A percentile compares a stretch with the other conserved stretches of the same genome.
Evolutionary conservation across 176 grass and related monocot genomes (phyloP).

Genomic region (Zizania latifolia): DNA sequence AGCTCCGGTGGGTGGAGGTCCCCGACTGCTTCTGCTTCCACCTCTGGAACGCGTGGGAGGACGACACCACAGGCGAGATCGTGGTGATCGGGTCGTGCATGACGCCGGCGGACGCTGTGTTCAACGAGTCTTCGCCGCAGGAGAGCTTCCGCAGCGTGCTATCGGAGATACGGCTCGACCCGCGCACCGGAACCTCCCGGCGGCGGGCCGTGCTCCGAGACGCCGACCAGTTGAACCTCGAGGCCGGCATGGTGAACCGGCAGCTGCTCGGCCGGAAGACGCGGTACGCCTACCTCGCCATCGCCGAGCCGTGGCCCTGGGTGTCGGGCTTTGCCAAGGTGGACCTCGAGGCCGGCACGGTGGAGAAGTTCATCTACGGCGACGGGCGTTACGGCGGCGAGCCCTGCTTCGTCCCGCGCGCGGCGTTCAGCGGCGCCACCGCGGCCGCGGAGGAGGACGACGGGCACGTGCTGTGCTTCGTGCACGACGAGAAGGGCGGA

Average conservation of each 20-base stretch:
- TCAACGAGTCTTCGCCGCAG: conserved; percentile 62
- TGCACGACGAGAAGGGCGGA: conserved; percentile 51
- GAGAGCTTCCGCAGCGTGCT: conserved; percentile 70
- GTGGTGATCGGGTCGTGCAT: conserved; percentile 92
- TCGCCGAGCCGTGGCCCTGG: conserved; percentile 93
- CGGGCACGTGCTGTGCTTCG: conserved; percentile 69
- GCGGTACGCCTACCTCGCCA: conserved; percentile 74
- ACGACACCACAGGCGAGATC: conserved; percentile 55
- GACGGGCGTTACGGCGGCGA: conserved; percentile 56
- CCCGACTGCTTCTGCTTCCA: conserved; percentile 93
- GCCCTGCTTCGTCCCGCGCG: conserved; percentile 66
- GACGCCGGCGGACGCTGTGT: conserved; percentile 82
- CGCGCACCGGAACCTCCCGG: conserved; percentile 39
- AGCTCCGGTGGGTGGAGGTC: conserved; percentile 68
- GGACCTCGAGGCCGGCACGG: conserved; percentile 56
- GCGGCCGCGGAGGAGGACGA: conserved; percentile 45
- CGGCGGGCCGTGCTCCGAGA: conserved; percentile 37
- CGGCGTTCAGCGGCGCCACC: neutral
- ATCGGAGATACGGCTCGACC: conserved; percentile 69
- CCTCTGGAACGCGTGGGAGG: conserved; percentile 97
- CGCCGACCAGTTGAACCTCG: conserved; percentile 72
- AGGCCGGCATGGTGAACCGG: conserved; percentile 94
- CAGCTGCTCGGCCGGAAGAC: conserved; percentile 52
- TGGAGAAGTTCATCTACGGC: conserved; percentile 60
- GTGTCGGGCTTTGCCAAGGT: conserved; percentile 96